These are phyloP conservation scores for Tephrocybe sp. DNA, from an alignment of 768 basidiomycete genomes.

Conservation along the genomic window DNA sequence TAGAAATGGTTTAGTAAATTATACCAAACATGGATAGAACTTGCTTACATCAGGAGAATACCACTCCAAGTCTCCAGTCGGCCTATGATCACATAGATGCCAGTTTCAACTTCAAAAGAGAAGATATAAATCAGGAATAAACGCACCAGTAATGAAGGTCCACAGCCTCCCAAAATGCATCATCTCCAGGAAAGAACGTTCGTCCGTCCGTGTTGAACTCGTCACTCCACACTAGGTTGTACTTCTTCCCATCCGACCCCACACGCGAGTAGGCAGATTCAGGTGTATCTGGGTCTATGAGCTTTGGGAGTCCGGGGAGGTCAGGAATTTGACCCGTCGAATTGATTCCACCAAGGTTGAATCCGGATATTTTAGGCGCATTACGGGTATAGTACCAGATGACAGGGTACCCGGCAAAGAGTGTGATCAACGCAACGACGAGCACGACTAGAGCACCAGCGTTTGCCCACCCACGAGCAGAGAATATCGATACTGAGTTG, in stretches of 20 bases:
- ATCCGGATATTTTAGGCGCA: conserved; percentile 42
- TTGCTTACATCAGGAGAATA: conserved; percentile 64
- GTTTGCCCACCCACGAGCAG: conserved; percentile 81
- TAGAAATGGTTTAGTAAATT: conserved; percentile 19
- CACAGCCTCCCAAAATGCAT: conserved; percentile 87
- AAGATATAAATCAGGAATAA: not conserved
- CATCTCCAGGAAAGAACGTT: conserved; percentile 71
- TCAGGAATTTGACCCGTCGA: conserved; percentile 82
- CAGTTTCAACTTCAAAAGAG: conserved; percentile 1
- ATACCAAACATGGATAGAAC: not conserved
- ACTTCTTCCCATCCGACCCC: conserved; percentile 74
- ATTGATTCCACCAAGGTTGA: conserved; percentile 90
- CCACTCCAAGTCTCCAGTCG: conserved; percentile 82
- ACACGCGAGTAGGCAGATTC: conserved; percentile 47
- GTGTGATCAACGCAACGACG: conserved; percentile 60
- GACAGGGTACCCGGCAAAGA: conserved; percentile 91
- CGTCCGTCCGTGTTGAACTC: conserved; percentile 58
- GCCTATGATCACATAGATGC: conserved; percentile 29
- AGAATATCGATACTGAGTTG: conserved; percentile 68
- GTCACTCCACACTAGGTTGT: conserved; percentile 88
- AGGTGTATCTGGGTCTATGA: conserved; percentile 83
- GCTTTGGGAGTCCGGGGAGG: conserved; percentile 58
- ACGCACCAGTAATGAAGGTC: conserved; percentile 82
- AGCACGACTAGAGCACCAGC: conserved; percentile 70
- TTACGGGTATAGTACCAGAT: conserved; percentile 50